A percentile compares a stretch with the other conserved stretches of the same genome.
Conservation (phyloP, 169 alveolate genomes). For the Plasmodium adleri region DNA sequence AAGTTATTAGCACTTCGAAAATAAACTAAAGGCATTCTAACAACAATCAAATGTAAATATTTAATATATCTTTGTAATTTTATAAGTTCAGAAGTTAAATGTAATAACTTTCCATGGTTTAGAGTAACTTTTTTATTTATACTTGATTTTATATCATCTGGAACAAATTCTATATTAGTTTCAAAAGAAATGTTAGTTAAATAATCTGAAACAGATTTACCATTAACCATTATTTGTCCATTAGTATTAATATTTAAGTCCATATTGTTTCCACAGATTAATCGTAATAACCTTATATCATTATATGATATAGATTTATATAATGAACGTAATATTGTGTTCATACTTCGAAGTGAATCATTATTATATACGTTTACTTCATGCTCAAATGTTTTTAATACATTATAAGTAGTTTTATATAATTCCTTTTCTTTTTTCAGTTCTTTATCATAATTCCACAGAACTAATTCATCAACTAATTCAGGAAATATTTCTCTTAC, state of each 20-base stretch:
- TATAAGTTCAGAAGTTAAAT: too few species aligned
- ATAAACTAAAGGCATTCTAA: conserved; percentile 21
- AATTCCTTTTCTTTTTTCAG: conserved; percentile 11
- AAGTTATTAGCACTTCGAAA: conserved; percentile 10
- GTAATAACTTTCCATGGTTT: too few species aligned
- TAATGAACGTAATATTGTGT: neutral
- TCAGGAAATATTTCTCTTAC: conserved; percentile 5
- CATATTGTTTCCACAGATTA: conserved; percentile 18
- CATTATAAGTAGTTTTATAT: neutral
- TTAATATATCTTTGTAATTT: neutral
- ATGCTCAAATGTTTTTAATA: neutral
- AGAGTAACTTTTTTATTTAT: neutral
- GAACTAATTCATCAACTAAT: conserved; percentile 16
- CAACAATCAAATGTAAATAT: conserved; percentile 3
- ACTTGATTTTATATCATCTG: conserved; percentile 2
- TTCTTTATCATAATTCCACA: conserved; percentile 13
- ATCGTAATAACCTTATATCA: conserved; percentile 6
- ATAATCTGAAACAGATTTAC: neutral
- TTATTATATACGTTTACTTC: neutral
- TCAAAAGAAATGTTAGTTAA: conserved; percentile 3
- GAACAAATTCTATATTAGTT: neutral
- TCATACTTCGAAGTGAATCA: conserved; percentile 1
- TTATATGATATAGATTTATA: neutral
- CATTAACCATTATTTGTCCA: conserved; percentile 13
- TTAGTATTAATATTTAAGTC: neutral